Base-by-base conservation (phyloP, 352 stramenopile genomes). In the Phytophthora colocasiae region DNA sequence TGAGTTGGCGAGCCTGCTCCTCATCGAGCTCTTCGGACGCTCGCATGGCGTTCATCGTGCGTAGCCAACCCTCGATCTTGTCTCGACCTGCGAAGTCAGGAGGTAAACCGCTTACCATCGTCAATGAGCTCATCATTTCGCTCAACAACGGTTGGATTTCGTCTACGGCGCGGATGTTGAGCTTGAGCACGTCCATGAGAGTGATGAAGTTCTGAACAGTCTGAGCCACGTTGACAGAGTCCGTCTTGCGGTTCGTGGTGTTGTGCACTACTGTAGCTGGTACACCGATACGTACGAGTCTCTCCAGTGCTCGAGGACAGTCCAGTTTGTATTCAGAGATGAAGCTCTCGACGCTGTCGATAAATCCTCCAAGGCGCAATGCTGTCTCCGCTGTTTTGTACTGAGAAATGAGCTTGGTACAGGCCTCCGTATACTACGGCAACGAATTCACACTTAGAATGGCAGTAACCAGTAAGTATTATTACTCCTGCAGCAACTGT, bases 171-270 rank as follows among this genome's bases (percentile, higher is more conserved):
- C 96, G 89, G 70, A 98, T 97, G 71, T 98, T 97, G 43, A 99
- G 85, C 72, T 99, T 98, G 44, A 99, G 90, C 40, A 97, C 94
- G 75, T 99, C 97, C 96, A 99, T 99, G 50, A 97, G 81, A 22
- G 97, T 99, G 79, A 99, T 99, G 69, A 99, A 99, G 73, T 96
- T 92, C 85, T 99, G 94, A 52, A 95, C 96, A 19, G 96, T 98
- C 73, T 99, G 96, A 4, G 96, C 95, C 29, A 96, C 96, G 75
- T 93, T 94, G 63, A 97, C 90, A 40, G 86, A 94, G 63, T 97
- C 89, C 14, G 81, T 90, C 69, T 90, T 92, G 38, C 81, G 81
- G 60, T 83, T 96, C 50, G 69, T 91, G 58, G 75, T 93, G 71
- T 86, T 91, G 74, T 90, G 82, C 64, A 97, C 89, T 19, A 98